These are phyloP conservation scores for Bolboschoenoplectus hybrid DNA, from an alignment of 202 grass and related monocot genomes.

Conservation along the genomic window DNA sequence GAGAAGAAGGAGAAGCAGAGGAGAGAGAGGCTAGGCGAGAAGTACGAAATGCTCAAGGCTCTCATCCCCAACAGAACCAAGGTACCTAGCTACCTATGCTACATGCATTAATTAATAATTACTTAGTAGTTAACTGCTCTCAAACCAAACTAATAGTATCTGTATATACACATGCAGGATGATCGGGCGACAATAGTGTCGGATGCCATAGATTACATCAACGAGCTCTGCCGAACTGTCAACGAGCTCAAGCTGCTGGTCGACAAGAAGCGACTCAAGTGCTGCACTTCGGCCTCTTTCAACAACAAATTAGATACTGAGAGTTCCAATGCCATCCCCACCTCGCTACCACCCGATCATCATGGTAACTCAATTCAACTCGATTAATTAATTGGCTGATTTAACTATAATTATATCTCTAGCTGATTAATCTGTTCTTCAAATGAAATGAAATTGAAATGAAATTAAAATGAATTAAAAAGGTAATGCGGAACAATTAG, in stretches of 20 bases:
- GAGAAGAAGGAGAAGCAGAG: constrained; percentile 99
- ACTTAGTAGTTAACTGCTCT: too few species aligned
- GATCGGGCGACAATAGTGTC: constrained; percentile 86
- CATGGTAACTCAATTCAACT: background rate
- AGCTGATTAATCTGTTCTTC: too few species aligned
- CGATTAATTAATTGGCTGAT: background rate
- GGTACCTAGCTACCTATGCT: too few species aligned
- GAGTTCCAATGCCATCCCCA: constrained; percentile 43
- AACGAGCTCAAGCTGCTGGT: constrained; percentile 79
- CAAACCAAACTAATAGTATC: too few species aligned
- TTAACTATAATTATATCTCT: too few species aligned
- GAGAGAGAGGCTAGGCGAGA: constrained; percentile 70
- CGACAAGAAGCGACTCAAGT: constrained; percentile 63
- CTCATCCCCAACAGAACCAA: constrained; percentile 93
- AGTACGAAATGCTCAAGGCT: constrained; percentile 73
- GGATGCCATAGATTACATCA: constrained; percentile 93
- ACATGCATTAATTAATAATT: too few species aligned
- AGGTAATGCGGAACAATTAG: background rate
- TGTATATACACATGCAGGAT: constrained; percentile 27
- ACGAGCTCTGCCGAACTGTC: constrained; percentile 81
- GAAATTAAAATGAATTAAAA: background rate
- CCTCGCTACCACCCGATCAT: background rate
- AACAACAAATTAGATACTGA: constrained; percentile 41
- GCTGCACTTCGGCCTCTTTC: constrained; percentile 6
- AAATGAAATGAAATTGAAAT: background rate